phyloP scores from a whole-genome alignment of 2,329 filamentous ascomycete genomes.

The Xylariaceae sp. region DNA sequence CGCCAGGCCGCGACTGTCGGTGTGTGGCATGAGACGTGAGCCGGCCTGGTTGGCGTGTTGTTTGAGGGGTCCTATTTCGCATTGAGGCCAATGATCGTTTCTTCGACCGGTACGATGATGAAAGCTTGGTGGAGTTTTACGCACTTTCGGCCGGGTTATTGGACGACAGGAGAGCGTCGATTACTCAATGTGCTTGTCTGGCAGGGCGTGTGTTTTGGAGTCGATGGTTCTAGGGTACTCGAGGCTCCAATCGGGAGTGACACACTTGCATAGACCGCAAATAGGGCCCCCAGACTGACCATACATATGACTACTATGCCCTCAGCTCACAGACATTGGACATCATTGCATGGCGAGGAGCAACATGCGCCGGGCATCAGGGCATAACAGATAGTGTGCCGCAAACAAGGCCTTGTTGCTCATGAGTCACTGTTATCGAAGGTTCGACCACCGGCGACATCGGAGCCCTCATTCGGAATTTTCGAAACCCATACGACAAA shows the following conservation, averaged over 20 bases:
- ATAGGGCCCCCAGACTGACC: constrained; percentile 25
- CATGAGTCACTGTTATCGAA: constrained; percentile 26
- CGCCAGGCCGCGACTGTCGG: constrained; percentile 21
- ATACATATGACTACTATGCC: constrained; percentile 20
- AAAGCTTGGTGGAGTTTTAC: constrained; percentile 21
- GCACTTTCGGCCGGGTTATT: constrained; percentile 22
- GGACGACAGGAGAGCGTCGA: constrained; percentile 14
- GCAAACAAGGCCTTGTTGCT: constrained; percentile 22
- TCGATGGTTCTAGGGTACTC: neutral
- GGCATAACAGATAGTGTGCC: constrained; percentile 21
- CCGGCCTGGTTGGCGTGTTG: constrained; percentile 23
- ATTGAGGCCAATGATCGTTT: constrained; percentile 16
- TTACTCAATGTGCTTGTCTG: constrained; percentile 12
- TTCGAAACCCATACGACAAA: neutral
- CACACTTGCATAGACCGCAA: constrained; percentile 22
- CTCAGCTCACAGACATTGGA: constrained; percentile 31
- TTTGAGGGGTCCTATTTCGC: constrained; percentile 20
- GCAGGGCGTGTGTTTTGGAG: constrained; percentile 13
- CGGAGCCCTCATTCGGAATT: neutral
- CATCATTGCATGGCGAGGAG: constrained; percentile 28
- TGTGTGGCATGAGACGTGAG: constrained; percentile 25
- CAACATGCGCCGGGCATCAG: constrained; percentile 26
- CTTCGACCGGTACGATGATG: constrained; percentile 16
- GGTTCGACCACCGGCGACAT: neutral
- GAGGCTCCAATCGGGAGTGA: constrained; percentile 25